phyloP scores from a whole-genome alignment of 495 filamentous ascomycete genomes.

The Podospora australis region DNA sequence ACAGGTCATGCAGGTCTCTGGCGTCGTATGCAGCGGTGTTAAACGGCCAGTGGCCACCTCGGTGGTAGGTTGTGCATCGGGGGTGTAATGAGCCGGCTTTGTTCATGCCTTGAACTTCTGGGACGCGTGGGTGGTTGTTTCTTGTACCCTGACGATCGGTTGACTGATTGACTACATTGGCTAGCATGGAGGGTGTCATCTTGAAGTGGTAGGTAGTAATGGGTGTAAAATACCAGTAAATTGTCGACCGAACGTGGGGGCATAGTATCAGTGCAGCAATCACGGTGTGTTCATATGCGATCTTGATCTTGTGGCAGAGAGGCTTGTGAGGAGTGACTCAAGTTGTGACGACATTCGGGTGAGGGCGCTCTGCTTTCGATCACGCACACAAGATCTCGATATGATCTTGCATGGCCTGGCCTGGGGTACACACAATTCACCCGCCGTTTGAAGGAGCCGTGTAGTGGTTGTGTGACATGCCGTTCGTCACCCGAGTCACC shows the following conservation, averaged over 20 bases:
- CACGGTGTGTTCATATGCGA: too few species aligned
- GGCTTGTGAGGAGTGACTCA: too few species aligned
- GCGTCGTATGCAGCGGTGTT: background rate
- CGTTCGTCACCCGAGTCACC: too few species aligned
- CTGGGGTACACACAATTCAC: too few species aligned
- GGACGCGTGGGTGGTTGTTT: background rate
- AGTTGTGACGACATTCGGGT: too few species aligned
- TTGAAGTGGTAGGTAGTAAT: background rate
- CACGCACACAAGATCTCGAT: background rate
- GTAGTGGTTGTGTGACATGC: too few species aligned
- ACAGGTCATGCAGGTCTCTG: slow-evolving; percentile 11
- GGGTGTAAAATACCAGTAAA: background rate
- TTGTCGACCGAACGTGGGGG: background rate
- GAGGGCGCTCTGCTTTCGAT: background rate
- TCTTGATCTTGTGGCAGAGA: too few species aligned
- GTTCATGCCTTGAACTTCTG: background rate
- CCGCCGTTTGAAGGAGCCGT: too few species aligned
- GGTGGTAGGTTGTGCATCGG: background rate
- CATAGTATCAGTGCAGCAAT: background rate
- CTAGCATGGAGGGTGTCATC: background rate
- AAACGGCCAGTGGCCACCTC: background rate
- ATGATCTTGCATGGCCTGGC: background rate
- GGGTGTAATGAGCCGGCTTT: background rate
- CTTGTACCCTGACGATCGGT: too few species aligned
- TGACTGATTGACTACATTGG: too few species aligned